phyloP scores from a whole-genome alignment of 2,329 filamentous ascomycete genomes.

The Rasamsonia emersonii region DNA sequence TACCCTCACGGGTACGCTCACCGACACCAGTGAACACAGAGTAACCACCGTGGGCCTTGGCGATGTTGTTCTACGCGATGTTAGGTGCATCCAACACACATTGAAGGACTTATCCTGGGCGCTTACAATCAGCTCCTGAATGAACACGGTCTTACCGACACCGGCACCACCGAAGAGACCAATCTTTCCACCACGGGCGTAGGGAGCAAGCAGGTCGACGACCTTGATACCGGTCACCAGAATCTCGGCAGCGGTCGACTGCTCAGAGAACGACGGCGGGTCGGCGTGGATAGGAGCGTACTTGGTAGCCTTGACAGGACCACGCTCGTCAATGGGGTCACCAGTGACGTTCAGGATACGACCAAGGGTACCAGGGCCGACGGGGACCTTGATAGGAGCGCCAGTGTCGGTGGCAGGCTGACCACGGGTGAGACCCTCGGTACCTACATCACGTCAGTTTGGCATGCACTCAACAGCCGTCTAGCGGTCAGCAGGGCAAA shows the following conservation, averaged over 20 bases:
- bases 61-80: slow-evolving; percentile 80
- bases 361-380: slow-evolving; percentile 85
- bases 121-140: slow-evolving; percentile 93
- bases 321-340: slow-evolving; percentile 99
- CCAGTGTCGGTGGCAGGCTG: slow-evolving; percentile 78
- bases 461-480: too few species aligned
- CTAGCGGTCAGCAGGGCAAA: slow-evolving; percentile 13
- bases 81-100: slow-evolving; percentile 2
- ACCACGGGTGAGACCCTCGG: slow-evolving; percentile 97
- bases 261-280: slow-evolving; percentile 82
- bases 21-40: slow-evolving; percentile 99
- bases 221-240: slow-evolving; percentile 99
- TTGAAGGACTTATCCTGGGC: too few species aligned
- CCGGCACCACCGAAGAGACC: slow-evolving; percentile 99
- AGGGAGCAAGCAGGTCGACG: slow-evolving; percentile 96
- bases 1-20: slow-evolving; percentile 99
- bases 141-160: slow-evolving; percentile 99
- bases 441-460: slow-evolving; percentile 53
- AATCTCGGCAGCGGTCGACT: slow-evolving; percentile 93
- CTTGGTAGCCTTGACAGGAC: slow-evolving; percentile 91
- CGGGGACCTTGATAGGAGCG: slow-evolving; percentile 89
- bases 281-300: slow-evolving; percentile 87
- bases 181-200: slow-evolving; percentile 99
- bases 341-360: slow-evolving; percentile 99
- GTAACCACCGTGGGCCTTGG: slow-evolving; percentile 99